Evolutionary conservation across 768 basidiomycete species (phyloP), one percentile per base, ranked within the genome.

Genomic region (Russula foetens): DNA sequence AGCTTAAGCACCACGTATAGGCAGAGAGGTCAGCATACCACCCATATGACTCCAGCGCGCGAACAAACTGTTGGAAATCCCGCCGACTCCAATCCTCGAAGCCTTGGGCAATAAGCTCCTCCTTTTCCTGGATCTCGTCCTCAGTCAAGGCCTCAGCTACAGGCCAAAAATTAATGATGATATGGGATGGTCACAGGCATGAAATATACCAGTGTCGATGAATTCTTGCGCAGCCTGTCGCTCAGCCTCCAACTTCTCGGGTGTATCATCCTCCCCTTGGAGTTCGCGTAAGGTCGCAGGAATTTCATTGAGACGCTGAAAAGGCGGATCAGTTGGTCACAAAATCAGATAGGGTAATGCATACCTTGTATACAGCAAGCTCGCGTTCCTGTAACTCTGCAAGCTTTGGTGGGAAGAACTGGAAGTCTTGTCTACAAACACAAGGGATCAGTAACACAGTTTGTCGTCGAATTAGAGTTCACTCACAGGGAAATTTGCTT

Each of bases 71-170:
- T 68, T 94, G 93, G 77, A 94, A 98, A 70, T 98, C 94, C 39
- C 92, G 83, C 66, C 91, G 82, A 70, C 86, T 90, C 96, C 96
- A 98, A 65, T 88, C 84, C 33, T 84, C 82, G 75, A 98, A 98
- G 17, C 95, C 95, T 56, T 87, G 76, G 33, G 77, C 78, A 7
- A 84, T 81, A 31, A 89, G 83, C 47, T 79, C 81, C 31, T 96
- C 92, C 74, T 96, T 98, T 69, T 83, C 77, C 5, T 81, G 80
- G 63, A 82, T 74, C 68, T 99, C 95, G 49, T 92, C 91, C 66
- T 98, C 95, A 0, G 86, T 94, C 41, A 98, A 77, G 1, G 90
- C 88, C 65, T 92, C 93, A 39, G 96, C 96, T 91, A 63, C 0
- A 56, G 14, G 60, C 7, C 58, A 38, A 5, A 38, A 39, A 49